Percentiles rank a stretch among this genome's conserved stretches.
Evolutionary conservation across 2,329 filamentous ascomycete genomes (phyloP).

Genomic region (Fusarium sterilihyphosum): DNA sequence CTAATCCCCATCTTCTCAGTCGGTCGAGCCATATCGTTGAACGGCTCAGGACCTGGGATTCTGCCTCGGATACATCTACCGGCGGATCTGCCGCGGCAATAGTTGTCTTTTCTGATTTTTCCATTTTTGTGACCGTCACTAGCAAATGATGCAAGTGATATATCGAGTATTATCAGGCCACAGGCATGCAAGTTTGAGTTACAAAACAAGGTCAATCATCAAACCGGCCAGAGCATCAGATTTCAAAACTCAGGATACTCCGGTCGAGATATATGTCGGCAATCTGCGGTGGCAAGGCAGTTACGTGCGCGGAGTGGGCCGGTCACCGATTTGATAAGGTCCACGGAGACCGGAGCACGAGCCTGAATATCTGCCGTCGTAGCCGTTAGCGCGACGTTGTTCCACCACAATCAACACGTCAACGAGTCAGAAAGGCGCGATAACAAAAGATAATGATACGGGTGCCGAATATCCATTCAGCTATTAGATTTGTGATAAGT

Average conservation of each 20-base stretch:
- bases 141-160: neutral
- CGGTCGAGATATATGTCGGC: neutral
- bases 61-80: neutral
- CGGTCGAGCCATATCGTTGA: neutral
- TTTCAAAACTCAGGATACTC: neutral
- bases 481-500: no score
- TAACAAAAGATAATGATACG: neutral
- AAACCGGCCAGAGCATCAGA: neutral
- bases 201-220: no score
- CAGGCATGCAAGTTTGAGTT: fast-evolving
- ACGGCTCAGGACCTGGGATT: neutral
- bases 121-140: neutral
- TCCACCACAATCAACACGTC: neutral
- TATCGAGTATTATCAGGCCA: neutral
- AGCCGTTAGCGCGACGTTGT: neutral
- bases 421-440: neutral
- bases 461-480: neutral
- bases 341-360: neutral
- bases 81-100: neutral
- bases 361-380: neutral
- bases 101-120: neutral
- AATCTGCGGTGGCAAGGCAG: neutral
- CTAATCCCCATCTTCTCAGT: neutral
- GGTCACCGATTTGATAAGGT: neutral
- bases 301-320: neutral